Evolutionary conservation across 1,284 basidiomycete species (phyloP), one percentile per base, ranked within the genome.

Genomic region (Hortiboletus rubellus): DNA sequence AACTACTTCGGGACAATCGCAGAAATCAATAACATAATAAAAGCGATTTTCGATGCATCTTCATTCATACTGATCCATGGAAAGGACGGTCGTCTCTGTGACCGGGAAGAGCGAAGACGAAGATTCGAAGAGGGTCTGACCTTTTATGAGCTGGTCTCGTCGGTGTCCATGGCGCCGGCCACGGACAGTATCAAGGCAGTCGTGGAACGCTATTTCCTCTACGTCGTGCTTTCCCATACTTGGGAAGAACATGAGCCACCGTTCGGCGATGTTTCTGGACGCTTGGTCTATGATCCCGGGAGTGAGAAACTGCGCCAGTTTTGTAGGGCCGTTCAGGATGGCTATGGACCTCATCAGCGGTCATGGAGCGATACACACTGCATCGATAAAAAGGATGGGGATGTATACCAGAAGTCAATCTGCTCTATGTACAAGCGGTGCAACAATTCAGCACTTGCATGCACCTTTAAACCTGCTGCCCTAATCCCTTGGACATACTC

Each of bases 171-270:
- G 27, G 27, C 27, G 27, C 27, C 27, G 27, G 27, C 3, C 27
- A 27, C 27, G 27, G 27, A 27, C 27, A 27, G 22, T 15, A 56
- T 64, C 30, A 31, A 54, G 17, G 27, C 41, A 6, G 50, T 43
- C 11, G 27, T 27, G 27, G 27, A 27, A 27, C 3, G 27, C 27
- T 27, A 27, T 43, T 65, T 57, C 43, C 30, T n/a, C 31, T 65
- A 67, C 24, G 51, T 61, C n/a, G 67, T 67, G 65, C 55, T 65
- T 37, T 65, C 63, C 17, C 63, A 65, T 10, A 65, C 50, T 9
- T 65, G 63, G 65, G 63, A 57, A 22, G 53, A 24, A 8, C 11
- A 37, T 0, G 63, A 65, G 46, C 63, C 65, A 10, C 27, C 46
- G 5, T 60, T 54, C 36, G 46, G 54, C 2, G 53, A 54, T 12